A percentile compares a stretch with the other conserved stretches of the same genome.
These are phyloP conservation scores for Alternaria sp. DNA, from an alignment of 2,329 filamentous ascomycete species.

Conservation along the genomic window DNA sequence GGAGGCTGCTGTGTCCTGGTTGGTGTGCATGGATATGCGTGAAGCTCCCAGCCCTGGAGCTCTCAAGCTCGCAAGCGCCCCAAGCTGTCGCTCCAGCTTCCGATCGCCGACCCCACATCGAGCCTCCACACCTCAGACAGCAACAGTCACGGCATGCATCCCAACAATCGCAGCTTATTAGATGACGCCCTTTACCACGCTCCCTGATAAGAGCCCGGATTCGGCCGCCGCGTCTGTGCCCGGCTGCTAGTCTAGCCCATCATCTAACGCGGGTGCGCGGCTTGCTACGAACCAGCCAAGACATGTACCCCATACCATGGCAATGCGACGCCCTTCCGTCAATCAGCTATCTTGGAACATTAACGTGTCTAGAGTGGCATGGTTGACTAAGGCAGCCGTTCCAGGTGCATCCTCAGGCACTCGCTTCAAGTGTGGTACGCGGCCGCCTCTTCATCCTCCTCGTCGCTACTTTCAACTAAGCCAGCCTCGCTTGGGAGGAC, in stretches of 20 bases:
- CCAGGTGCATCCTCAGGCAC: background rate
- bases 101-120: slow-evolving; percentile 28
- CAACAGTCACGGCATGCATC: slow-evolving; percentile 33
- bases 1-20: slow-evolving; percentile 32
- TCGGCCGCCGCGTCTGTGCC: slow-evolving; percentile 28
- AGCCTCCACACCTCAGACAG: slow-evolving; percentile 28
- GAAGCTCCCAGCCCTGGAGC: slow-evolving; percentile 9
- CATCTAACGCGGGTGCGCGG: slow-evolving; percentile 24
- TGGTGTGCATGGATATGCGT: slow-evolving; percentile 10
- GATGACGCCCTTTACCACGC: slow-evolving; percentile 27
- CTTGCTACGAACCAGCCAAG: slow-evolving; percentile 8
- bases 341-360: slow-evolving; percentile 17
- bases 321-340: slow-evolving; percentile 11
- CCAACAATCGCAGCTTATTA: slow-evolving; percentile 29
- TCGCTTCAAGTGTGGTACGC: slow-evolving; percentile 43
- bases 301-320: slow-evolving; percentile 15
- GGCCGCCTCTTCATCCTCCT: slow-evolving; percentile 39
- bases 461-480: slow-evolving; percentile 40
- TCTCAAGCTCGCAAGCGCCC: slow-evolving; percentile 8
- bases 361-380: slow-evolving; percentile 12
- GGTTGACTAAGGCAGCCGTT: slow-evolving; percentile 3
- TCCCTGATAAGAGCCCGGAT: slow-evolving; percentile 36
- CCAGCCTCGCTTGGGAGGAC: slow-evolving; percentile 56
- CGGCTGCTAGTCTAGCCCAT: slow-evolving; percentile 21
- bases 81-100: slow-evolving; percentile 14